Conservation (phyloP, 2,329 filamentous ascomycete genomes). For the Colletotrichum australisinense region DNA sequence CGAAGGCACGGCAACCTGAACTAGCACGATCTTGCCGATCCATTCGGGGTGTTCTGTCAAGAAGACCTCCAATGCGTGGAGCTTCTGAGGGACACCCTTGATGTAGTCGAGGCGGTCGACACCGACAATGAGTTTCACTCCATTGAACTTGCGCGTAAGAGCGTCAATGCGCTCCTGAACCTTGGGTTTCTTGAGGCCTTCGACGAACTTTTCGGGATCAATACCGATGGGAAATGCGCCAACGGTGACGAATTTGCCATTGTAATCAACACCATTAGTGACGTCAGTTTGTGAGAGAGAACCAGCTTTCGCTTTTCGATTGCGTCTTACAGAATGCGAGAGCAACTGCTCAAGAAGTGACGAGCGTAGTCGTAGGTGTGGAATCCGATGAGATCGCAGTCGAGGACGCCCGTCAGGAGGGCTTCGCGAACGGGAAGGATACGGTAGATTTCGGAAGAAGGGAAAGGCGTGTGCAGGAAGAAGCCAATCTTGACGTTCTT, state of each 20-base stretch:
- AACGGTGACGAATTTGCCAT: conserved; percentile 88
- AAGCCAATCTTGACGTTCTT: conserved; percentile 98
- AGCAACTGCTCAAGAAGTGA: conserved; percentile 96
- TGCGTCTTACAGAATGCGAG: conserved; percentile 80
- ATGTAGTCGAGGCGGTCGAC: conserved; percentile 98
- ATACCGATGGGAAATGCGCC: conserved; percentile 98
- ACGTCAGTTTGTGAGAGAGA: background rate
- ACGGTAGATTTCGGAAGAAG: conserved; percentile 95
- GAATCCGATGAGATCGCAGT: conserved; percentile 96
- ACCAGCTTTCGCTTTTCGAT: no score
- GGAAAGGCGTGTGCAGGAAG: conserved; percentile 97
- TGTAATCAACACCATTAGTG: conserved; percentile 89
- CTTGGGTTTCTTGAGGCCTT: conserved; percentile 85
- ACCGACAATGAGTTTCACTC: conserved; percentile 95
- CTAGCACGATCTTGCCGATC: conserved; percentile 96
- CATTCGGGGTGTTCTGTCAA: conserved; percentile 96
- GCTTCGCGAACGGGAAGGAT: conserved; percentile 93
- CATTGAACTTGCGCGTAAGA: conserved; percentile 90
- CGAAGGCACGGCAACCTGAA: conserved; percentile 95
- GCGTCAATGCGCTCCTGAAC: conserved; percentile 89
- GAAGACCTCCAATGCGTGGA: conserved; percentile 96
- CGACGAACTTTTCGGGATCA: conserved; percentile 94
- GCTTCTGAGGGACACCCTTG: conserved; percentile 97
- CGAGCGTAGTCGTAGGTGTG: conserved; percentile 99
- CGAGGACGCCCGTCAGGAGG: conserved; percentile 86